Evolutionary conservation across 1,139 yeast genomes (phyloP), one percentile per base, ranked within the genome.

Genomic region (Pneumocystis murina): DNA sequence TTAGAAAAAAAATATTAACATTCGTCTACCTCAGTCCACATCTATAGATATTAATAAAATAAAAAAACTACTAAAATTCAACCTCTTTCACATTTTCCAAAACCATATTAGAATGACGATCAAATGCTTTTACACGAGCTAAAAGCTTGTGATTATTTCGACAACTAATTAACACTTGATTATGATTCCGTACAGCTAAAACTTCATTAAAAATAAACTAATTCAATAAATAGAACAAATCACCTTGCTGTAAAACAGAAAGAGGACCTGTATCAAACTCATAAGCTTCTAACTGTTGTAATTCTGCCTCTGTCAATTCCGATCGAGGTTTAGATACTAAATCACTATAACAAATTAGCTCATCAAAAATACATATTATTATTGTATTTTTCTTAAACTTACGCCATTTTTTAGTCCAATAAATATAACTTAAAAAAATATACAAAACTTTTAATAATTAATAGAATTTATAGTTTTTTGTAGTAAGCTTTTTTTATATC

Each of bases 231-330:
- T n/a, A 3, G 24, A 24, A 24, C 3, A 12, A 24, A 14, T 48
- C n/a, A 24, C 55, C 55, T 10, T 84, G 83, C 69, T 89, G 88
- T 35, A 92, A 80, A 43, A 92, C 79, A 2, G 95, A 84, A 80
- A 94, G 81, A 5, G 99, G 99, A 0, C 98, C 98, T 75, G 89
- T 84, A 65, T 83, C 79, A 72, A 89, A 87, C 74, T 92, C 97
- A 72, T 85, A 90, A 71, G 55, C 96, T 74, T 92, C 97, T 59
- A 90, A 78, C 70, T 83, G 85, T 64, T 83, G 85, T 61, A 89
- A 82, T 73, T 92, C 97, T 40, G 80, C 80, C 70, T 86, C 90
- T 5, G 90, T 83, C 64, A 91, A 80, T 70, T 91, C 97, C 4
- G 89, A 80, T 67, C 87, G 82, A 24, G 92, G 89, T 68, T 85